Base-by-base conservation (phyloP, 2,329 filamentous ascomycete genomes). In the Apiospora marii region DNA sequence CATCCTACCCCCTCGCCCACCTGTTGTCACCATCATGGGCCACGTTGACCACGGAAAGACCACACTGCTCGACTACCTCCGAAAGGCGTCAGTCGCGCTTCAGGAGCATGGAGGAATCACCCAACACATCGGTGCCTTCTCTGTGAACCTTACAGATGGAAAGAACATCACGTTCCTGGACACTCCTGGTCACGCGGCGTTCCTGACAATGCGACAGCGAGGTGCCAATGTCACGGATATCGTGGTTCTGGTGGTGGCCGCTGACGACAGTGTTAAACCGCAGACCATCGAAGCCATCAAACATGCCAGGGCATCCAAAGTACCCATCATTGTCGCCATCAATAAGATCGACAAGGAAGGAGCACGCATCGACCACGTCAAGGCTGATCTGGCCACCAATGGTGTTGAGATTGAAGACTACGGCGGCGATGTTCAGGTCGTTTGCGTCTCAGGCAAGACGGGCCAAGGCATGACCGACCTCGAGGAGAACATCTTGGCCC, bases 31-130 rank as follows among this genome's bases (percentile, higher is more conserved):
- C 0, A 99, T 99, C 79, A 99, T 99, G 97, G 96, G 96, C 2
- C 96, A 99, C 76, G 96, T 99, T 77, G 97, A 99, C 81, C 96
- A 99, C 81, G 96, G 96, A 71, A 99, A 99, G 85, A 99, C 96
- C 0, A 99, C 97, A 0, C 91, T 99, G 58, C 87, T 99, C 13
- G 96, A 99, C 81, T 98, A 92, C 84, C 86, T 99, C 64, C 93
- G 96, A 49, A 97, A 98, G 78, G 96, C 95, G 1, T 98, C 95
- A 8, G 91, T 99, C 61, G 97, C 92, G 58, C 94, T 94, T 7
- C 91, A 93, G 71, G 96, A 99, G 81, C 95, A 98, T 80, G 96
- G 96, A 74, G 96, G 96, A 48, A 99, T 99, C 80, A 99, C 96
- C 0, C 96, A 99, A 82, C 96, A 99, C 80, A 99, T 99, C 76